Base-by-base conservation (phyloP, 306 rosid genomes). In the Pyrus communis region DNA sequence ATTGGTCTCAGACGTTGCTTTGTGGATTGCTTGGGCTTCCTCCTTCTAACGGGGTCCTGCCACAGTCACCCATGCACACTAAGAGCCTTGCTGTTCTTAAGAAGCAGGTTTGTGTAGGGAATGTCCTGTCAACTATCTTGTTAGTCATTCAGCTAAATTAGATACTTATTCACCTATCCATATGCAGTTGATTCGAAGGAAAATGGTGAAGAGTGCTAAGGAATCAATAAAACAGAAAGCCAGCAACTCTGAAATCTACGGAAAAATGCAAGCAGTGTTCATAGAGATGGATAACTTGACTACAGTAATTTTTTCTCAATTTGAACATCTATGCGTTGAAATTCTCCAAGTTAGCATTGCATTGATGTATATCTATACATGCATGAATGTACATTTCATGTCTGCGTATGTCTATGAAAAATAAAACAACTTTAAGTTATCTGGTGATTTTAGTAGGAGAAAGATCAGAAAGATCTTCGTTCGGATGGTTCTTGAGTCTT, bases 31-130 rank as follows among this genome's bases (percentile, higher is more conserved):
- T 94, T 70, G 98, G 97, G 31, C 75, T 94, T 33, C 97, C 98
- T 52, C 97, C 97, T 79, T 90, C 96, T 27, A 94, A 94, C 75
- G 98, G 98, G 54, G 98, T 91, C 69, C 78, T 94, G 46, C 98
- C 98, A 35, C 98, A 94, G 81, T 89, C 98, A 19, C 98, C 98
- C 38, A 89, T 94, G 98, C 98, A 94, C 86, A 86, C 97, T 25
- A 91, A 90, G 84, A 91, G 96, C 86, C 96, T 94, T 11, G 88
- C 96, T 67, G 88, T 89, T 83, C 91, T 91, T 60, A 91, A 88
- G 75, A 87, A 81, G 76, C 98, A 91, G 84, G 97, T 94, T 28
- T 31, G 75, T 78, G 17, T 58, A 5, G 62, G 69, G 68, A 25
- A 54, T 69, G 4, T 45, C 6, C 25, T 69, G 15, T 23, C 52